A percentile compares a stretch with the other conserved stretches of the same genome.
Evolutionary conservation across 2,329 filamentous ascomycete species (phyloP).

Genomic region (Calonectria hawksworthii): DNA sequence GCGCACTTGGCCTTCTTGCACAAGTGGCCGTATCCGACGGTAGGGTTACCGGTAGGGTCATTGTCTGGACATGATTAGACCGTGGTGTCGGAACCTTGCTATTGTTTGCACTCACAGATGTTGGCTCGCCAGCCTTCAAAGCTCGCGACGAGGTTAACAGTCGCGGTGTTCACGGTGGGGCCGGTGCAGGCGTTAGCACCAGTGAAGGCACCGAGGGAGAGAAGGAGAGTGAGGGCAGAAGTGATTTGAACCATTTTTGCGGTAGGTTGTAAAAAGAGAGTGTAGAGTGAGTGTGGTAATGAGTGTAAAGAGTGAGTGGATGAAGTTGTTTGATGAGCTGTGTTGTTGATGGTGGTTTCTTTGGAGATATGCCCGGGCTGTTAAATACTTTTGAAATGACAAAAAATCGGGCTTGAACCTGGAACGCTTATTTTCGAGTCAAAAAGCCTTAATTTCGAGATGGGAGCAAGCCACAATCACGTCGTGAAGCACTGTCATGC

Average conservation of each 20-base stretch:
- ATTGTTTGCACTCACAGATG: slow-evolving; percentile 24
- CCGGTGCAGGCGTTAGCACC: slow-evolving; percentile 31
- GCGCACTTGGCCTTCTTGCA: slow-evolving; percentile 57
- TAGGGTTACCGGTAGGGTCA: slow-evolving; percentile 62
- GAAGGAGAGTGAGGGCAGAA: slow-evolving; percentile 3
- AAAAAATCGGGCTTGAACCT: neutral
- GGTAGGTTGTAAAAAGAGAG: neutral
- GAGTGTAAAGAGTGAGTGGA: neutral
- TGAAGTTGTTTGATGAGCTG: neutral
- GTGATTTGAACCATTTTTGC: slow-evolving; percentile 23
- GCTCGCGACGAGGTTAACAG: slow-evolving; percentile 25
- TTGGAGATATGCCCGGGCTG: neutral
- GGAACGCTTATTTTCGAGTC: neutral
- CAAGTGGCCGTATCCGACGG: slow-evolving; percentile 65
- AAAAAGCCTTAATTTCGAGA: neutral
- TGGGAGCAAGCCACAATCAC: neutral
- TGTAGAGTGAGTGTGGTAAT: neutral
- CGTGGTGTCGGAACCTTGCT: neutral
- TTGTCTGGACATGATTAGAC: slow-evolving; percentile 27
- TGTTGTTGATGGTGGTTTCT: neutral
- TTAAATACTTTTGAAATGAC: neutral
- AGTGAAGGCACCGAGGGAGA: slow-evolving; percentile 13
- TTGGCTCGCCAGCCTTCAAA: slow-evolving; percentile 32
- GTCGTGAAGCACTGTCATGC: neutral
- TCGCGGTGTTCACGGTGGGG: slow-evolving; percentile 31